Conservation (phyloP, 352 stramenopile genomes). For the Globisporangium viniferum region DNA sequence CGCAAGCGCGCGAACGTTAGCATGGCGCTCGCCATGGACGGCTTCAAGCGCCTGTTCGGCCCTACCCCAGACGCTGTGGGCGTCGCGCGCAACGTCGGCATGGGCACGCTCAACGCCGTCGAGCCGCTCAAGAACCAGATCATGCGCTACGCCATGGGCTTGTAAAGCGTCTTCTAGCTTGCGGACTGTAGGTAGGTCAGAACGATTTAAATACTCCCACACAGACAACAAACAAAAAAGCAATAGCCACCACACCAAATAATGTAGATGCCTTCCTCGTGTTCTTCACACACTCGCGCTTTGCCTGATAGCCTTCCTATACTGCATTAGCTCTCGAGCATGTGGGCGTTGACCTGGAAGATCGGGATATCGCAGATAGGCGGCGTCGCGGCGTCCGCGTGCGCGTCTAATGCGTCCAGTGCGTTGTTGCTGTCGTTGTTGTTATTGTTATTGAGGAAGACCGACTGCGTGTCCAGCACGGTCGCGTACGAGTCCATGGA, state of each 20-base stretch:
- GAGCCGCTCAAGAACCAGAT: constrained; percentile 89
- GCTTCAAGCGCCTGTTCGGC: constrained; percentile 88
- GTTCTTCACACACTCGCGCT: background rate
- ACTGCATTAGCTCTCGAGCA: constrained; percentile 16
- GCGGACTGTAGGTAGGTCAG: background rate
- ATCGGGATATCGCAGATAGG: constrained; percentile 77
- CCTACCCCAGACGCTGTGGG: constrained; percentile 62
- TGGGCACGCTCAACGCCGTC: constrained; percentile 83
- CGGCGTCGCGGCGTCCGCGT: constrained; percentile 59
- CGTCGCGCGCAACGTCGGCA: constrained; percentile 81
- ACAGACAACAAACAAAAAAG: background rate
- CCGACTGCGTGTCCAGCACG: constrained; percentile 67
- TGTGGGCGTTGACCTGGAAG: constrained; percentile 59
- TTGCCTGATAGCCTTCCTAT: background rate
- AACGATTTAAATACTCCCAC: no score
- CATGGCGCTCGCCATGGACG: constrained; percentile 86
- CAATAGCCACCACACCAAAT: constrained; percentile 12
- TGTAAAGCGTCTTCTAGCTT: constrained; percentile 36
- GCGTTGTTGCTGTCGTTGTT: constrained; percentile 1
- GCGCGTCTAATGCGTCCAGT: constrained; percentile 30
- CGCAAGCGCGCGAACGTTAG: constrained; percentile 80
- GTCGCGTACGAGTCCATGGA: constrained; percentile 76
- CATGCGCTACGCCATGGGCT: constrained; percentile 86
- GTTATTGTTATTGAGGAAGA: constrained; percentile 30
- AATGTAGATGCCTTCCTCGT: constrained; percentile 13